These are phyloP conservation scores for Leucocoprinus birnbaumii DNA, from an alignment of 768 basidiomycete genomes.

Conservation along the genomic window DNA sequence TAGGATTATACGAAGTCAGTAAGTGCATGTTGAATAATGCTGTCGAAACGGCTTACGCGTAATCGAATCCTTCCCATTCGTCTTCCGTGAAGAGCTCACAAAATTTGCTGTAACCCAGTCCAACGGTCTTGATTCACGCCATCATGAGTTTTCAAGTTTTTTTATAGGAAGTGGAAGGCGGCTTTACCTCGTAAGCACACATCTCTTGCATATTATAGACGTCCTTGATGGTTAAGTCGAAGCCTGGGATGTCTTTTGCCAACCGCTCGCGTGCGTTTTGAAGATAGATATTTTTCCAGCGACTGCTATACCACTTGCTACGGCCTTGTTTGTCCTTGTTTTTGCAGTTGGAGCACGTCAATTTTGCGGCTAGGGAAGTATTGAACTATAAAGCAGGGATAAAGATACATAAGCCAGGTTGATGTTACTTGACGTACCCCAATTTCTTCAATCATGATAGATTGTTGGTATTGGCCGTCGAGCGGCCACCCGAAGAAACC, in stretches of 20 bases:
- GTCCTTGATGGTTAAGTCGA: conserved; percentile 62
- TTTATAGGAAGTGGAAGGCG: background rate
- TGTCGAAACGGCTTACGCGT: conserved; percentile 59
- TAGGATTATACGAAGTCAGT: conserved; percentile 21
- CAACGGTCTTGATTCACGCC: conserved; percentile 66
- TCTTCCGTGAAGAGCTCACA: conserved; percentile 87
- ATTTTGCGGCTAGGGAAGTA: conserved; percentile 84
- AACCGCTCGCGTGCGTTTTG: conserved; percentile 61
- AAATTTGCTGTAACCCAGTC: conserved; percentile 87
- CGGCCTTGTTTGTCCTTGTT: conserved; percentile 47
- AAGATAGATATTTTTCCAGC: conserved; percentile 77
- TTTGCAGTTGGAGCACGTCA: conserved; percentile 70
- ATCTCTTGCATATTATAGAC: conserved; percentile 77
- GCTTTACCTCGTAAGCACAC: conserved; percentile 78
- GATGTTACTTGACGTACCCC: conserved; percentile 38
- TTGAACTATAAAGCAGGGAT: conserved; percentile 50
- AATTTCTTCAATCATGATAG: conserved; percentile 65
- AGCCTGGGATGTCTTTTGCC: conserved; percentile 54
- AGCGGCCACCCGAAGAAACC: conserved; percentile 80
- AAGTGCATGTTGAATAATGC: background rate
- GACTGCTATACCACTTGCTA: conserved; percentile 48
- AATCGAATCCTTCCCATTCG: conserved; percentile 94
- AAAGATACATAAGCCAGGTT: conserved; percentile 8
- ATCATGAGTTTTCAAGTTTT: background rate
- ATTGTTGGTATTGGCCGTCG: conserved; percentile 71